Conservation (phyloP, 495 filamentous ascomycete genomes). For the Neurospora africana region DNA sequence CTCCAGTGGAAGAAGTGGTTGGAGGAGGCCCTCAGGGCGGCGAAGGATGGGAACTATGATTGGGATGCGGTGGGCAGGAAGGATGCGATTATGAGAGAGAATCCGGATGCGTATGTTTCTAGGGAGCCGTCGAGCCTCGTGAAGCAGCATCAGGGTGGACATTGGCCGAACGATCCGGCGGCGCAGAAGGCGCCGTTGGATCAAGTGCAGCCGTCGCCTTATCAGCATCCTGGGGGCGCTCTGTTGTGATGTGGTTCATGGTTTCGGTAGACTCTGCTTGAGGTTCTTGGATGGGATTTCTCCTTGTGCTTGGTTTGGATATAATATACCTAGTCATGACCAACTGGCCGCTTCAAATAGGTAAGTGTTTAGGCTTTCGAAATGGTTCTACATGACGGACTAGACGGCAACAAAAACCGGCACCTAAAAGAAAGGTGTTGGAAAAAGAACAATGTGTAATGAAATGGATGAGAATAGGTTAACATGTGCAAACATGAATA, state of each 20-base stretch:
- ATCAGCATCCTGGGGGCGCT: background rate
- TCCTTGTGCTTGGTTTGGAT: background rate
- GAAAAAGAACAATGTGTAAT: background rate
- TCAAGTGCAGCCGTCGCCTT: constrained; percentile 7
- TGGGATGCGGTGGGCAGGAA: constrained; percentile 43
- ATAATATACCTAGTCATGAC: background rate
- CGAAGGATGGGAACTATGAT: constrained; percentile 14
- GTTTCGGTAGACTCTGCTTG: no score
- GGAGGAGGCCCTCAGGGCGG: constrained; percentile 32
- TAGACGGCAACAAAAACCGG: background rate
- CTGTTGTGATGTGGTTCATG: background rate
- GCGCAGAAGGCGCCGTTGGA: constrained; percentile 14
- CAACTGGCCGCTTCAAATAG: background rate
- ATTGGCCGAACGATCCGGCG: constrained; percentile 1
- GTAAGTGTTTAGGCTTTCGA: background rate
- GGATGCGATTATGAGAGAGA: constrained; percentile 36
- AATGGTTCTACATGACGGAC: background rate
- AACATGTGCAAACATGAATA: background rate
- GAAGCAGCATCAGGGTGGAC: background rate
- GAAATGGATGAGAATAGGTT: background rate
- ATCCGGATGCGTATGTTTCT: constrained; percentile 4
- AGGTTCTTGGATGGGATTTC: background rate
- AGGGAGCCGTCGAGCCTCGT: background rate
- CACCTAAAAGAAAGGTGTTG: background rate
- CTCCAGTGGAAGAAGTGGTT: constrained; percentile 44